Evolutionary conservation across 2,329 filamentous ascomycete species (phyloP).

Genomic region (Colletotrichum orbiculare): DNA sequence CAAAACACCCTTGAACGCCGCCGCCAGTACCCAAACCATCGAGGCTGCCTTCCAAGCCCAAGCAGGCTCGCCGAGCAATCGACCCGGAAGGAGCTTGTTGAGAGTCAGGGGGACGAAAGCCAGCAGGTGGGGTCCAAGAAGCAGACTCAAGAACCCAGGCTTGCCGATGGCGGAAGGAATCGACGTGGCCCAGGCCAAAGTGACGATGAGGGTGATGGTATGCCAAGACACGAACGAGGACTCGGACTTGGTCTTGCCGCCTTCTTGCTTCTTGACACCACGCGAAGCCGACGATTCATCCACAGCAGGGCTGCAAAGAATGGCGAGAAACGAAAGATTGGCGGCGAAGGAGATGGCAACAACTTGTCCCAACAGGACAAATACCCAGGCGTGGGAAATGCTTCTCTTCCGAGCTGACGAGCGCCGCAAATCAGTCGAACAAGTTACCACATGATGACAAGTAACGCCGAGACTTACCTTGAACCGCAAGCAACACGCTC

Average conservation of each 20-base stretch:
- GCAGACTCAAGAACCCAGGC: conserved; percentile 37
- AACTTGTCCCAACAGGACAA: conserved; percentile 43
- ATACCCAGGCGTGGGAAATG: conserved; percentile 40
- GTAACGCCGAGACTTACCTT: conserved; percentile 34
- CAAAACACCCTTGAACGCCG: conserved; percentile 11
- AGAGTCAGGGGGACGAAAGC: conserved; percentile 41
- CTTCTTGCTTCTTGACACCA: background rate
- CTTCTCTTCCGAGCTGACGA: conserved; percentile 34
- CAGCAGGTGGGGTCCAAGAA: conserved; percentile 41
- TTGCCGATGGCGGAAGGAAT: conserved; percentile 32
- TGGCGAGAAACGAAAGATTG: conserved; percentile 43
- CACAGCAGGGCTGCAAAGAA: conserved; percentile 28
- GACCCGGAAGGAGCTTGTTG: conserved; percentile 19
- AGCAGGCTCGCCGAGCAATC: conserved; percentile 25
- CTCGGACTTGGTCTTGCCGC: too few relatives aligned
- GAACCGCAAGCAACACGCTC: conserved; percentile 42
- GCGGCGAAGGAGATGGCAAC: conserved; percentile 43
- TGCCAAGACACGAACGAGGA: conserved; percentile 19
- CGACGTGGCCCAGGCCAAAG: conserved; percentile 31
- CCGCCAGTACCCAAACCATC: conserved; percentile 32
- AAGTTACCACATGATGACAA: background rate
- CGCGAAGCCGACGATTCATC: background rate
- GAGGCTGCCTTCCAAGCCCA: conserved; percentile 19
- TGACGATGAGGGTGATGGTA: conserved; percentile 33
- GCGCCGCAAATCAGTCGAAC: too few relatives aligned